A percentile compares a stretch with the other conserved stretches of the same genome.
Evolutionary conservation across 495 filamentous ascomycete genomes (phyloP).

Genomic region (Mycothermus thermophilus): DNA sequence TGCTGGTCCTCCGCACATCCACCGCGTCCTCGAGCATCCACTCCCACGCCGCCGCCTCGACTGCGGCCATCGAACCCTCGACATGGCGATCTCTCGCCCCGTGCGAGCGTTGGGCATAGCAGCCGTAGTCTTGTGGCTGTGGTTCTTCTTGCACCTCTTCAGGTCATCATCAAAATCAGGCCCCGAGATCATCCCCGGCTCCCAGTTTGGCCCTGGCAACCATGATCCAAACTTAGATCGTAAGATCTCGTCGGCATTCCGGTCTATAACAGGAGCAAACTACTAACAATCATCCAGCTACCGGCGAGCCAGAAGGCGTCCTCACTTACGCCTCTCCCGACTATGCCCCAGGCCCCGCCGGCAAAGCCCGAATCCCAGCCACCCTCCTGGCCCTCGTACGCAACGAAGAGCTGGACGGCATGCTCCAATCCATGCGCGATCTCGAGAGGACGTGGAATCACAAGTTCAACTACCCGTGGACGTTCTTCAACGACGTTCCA

Average conservation of each 20-base stretch:
- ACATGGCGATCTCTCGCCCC: slow-evolving; percentile 70
- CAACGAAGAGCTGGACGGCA: slow-evolving; percentile 71
- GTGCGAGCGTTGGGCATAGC: slow-evolving; percentile 64
- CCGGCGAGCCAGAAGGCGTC: slow-evolving; percentile 64
- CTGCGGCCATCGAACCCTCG: too few relatives aligned
- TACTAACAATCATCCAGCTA: slow-evolving; percentile 38
- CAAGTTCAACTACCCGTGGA: slow-evolving; percentile 99
- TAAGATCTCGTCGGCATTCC: slow-evolving; percentile 27
- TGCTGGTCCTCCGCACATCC: neutral
- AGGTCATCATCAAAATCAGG: slow-evolving; percentile 24
- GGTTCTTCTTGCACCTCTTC: slow-evolving; percentile 60
- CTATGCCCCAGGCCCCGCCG: slow-evolving; percentile 57
- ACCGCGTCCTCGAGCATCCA: too few relatives aligned
- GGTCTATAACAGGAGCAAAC: neutral
- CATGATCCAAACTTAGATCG: slow-evolving; percentile 74
- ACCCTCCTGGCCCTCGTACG: slow-evolving; percentile 88
- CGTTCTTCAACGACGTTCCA: slow-evolving; percentile 92
- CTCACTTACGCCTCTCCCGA: slow-evolving; percentile 55
- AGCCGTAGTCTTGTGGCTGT: slow-evolving; percentile 55
- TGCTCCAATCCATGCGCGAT: slow-evolving; percentile 78
- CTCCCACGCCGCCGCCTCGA: too few relatives aligned
- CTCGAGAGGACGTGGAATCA: slow-evolving; percentile 91
- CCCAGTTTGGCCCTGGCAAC: too few relatives aligned
- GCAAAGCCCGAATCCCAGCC: slow-evolving; percentile 77
- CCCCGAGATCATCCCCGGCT: too few relatives aligned